These are phyloP conservation scores for Spinacia oleracea DNA, from an alignment of 179 eudicot species.

Conservation along the genomic window DNA sequence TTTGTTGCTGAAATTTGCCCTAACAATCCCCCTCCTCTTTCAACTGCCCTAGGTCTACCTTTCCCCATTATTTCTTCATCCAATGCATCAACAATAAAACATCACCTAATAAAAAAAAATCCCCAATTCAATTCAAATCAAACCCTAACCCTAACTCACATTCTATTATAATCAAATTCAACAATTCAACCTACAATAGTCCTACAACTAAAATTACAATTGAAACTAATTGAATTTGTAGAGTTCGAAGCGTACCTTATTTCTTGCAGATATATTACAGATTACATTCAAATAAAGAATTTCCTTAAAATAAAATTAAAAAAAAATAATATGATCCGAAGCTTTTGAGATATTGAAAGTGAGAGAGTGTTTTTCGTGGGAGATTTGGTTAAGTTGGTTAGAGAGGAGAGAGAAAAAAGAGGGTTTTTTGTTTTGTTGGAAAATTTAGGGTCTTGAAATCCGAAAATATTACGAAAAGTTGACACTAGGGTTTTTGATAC, in stretches of 20 bases:
- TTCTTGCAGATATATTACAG: not conserved
- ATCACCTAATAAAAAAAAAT: slow-evolving; percentile 21
- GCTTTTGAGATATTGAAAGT: slow-evolving; percentile 20
- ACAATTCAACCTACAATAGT: not conserved
- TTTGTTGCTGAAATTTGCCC: slow-evolving; percentile 47
- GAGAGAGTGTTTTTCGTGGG: slow-evolving; percentile 44
- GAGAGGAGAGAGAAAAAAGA: slow-evolving; percentile 20
- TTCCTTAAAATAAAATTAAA: not conserved
- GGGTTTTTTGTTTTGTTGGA: slow-evolving; percentile 6
- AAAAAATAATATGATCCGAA: slow-evolving; percentile 26
- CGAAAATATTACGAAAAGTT: slow-evolving; percentile 28
- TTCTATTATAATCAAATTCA: not conserved
- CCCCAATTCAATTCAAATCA: not conserved
- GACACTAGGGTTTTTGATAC: slow-evolving; percentile 43
- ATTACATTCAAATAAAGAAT: not conserved
- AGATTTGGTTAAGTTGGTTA: slow-evolving; percentile 56
- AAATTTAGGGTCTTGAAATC: slow-evolving; percentile 18
- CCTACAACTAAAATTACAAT: slow-evolving; percentile 15
- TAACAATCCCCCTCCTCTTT: slow-evolving; percentile 67
- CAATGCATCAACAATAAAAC: slow-evolving; percentile 21
- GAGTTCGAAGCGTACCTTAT: slow-evolving; percentile 39
- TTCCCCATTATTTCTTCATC: slow-evolving; percentile 78
- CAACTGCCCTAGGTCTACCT: slow-evolving; percentile 90
- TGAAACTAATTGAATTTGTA: slow-evolving; percentile 19
- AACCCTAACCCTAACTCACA: slow-evolving; percentile 30